These are phyloP conservation scores for Backusella luteola DNA, from an alignment of 192 early-diverging fungal genomes.

Conservation along the genomic window DNA sequence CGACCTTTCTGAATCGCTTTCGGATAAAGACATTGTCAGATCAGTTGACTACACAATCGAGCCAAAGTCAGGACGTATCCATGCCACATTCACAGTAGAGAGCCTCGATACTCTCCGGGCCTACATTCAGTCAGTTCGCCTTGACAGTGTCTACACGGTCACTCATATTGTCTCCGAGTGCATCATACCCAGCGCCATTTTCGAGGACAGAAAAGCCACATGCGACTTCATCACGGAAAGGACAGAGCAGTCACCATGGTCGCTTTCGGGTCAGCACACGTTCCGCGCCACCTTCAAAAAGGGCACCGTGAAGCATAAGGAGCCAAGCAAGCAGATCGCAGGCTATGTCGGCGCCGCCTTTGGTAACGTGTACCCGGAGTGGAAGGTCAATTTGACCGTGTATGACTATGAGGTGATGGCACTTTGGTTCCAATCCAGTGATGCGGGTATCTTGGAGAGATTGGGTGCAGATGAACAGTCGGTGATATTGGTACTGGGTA, in stretches of 20 bases:
- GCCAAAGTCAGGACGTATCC: constrained; percentile 5
- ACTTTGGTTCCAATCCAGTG: constrained; percentile 23
- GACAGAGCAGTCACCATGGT: constrained; percentile 3
- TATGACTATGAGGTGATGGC: constrained; percentile 42
- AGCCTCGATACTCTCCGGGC: background rate
- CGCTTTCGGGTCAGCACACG: background rate
- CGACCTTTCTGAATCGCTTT: constrained; percentile 2
- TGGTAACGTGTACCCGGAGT: constrained; percentile 26
- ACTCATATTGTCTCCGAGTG: background rate
- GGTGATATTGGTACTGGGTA: background rate
- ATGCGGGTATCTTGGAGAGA: background rate
- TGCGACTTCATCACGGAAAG: background rate
- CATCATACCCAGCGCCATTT: background rate
- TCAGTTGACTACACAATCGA: background rate
- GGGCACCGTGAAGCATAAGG: constrained; percentile 6
- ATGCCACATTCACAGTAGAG: background rate
- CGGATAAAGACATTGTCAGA: background rate
- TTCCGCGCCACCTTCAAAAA: constrained; percentile 30
- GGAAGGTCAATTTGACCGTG: constrained; percentile 43
- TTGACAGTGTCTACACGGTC: constrained; percentile 5
- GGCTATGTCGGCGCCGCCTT: constrained; percentile 20
- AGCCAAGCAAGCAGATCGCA: constrained; percentile 7
- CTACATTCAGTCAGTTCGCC: background rate
- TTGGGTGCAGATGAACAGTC: background rate
- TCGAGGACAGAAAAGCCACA: constrained; percentile 1